These are phyloP conservation scores for Scytalidium lignicola DNA, from an alignment of 2,329 filamentous ascomycete species.

Conservation along the genomic window DNA sequence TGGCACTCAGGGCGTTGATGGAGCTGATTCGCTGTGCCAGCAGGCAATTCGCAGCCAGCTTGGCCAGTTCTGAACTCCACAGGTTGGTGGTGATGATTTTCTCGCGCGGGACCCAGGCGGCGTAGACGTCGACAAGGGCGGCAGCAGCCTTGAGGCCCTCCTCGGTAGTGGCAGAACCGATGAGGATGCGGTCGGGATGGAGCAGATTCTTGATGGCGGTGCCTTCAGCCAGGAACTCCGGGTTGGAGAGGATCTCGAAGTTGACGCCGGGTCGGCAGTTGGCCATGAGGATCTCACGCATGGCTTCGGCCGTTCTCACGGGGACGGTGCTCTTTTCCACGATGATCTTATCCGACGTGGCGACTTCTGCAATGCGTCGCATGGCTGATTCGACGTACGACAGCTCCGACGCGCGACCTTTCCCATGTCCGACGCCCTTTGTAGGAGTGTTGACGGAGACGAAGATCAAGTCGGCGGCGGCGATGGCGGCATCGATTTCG, in stretches of 20 bases:
- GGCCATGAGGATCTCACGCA: conserved; percentile 57
- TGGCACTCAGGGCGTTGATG: conserved; percentile 71
- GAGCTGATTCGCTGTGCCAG: conserved; percentile 73
- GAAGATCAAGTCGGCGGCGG: conserved; percentile 65
- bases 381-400: not conserved
- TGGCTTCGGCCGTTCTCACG: conserved; percentile 63
- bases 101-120: conserved; percentile 59
- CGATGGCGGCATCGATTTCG: conserved; percentile 55
- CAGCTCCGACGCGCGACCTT: not conserved
- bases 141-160: conserved; percentile 56
- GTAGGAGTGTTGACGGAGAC: conserved; percentile 74
- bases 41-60: conserved; percentile 73
- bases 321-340: conserved; percentile 78
- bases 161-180: conserved; percentile 60
- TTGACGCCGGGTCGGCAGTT: conserved; percentile 50
- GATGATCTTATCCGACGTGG: conserved; percentile 62
- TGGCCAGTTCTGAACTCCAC: conserved; percentile 71
- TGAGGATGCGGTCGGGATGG: conserved; percentile 65
- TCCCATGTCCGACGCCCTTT: conserved; percentile 60
- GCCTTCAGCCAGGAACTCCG: conserved; percentile 72
- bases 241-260: conserved; percentile 73
- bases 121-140: conserved; percentile 59
- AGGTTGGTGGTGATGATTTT: conserved; percentile 67
- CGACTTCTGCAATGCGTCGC: conserved; percentile 39
- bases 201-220: conserved; percentile 67